phyloP scores from a whole-genome alignment of 257 asterid species.

The Pogostemon cablin region DNA sequence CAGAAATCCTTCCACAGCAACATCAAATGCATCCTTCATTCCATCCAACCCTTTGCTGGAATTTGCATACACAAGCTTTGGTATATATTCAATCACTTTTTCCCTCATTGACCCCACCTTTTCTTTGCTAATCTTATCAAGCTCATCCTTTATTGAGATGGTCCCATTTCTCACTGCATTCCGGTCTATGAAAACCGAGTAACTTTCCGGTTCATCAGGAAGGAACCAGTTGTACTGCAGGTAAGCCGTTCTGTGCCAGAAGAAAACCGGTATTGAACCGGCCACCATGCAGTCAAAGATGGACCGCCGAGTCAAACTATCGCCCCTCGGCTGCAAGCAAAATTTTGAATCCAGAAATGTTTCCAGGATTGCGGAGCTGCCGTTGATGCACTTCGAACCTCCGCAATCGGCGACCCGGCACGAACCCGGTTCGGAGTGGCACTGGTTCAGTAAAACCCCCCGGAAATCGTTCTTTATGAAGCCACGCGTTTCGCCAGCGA shows the following conservation, averaged over 20 bases:
- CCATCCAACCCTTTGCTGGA: slow-evolving; percentile 56
- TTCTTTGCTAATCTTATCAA: slow-evolving; percentile 47
- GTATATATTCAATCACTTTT: slow-evolving; percentile 60
- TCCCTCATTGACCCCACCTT: slow-evolving; percentile 61
- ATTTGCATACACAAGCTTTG: slow-evolving; percentile 59
- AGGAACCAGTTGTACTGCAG: slow-evolving; percentile 79
- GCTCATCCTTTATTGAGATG: slow-evolving; percentile 43
- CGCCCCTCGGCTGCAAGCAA: slow-evolving; percentile 91
- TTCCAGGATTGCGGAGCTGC: slow-evolving; percentile 59
- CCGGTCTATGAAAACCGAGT: slow-evolving; percentile 76
- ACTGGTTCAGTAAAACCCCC: slow-evolving; percentile 54
- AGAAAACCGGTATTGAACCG: slow-evolving; percentile 86
- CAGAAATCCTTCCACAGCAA: slow-evolving; percentile 73
- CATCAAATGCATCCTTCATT: slow-evolving; percentile 73
- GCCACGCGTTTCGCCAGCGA: slow-evolving; percentile 77
- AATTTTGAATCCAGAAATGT: slow-evolving; percentile 73
- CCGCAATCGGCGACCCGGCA: slow-evolving; percentile 80
- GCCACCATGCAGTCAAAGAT: slow-evolving; percentile 92
- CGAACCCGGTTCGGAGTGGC: slow-evolving; percentile 48
- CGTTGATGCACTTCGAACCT: slow-evolving; percentile 62
- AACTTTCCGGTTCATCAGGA: slow-evolving; percentile 66
- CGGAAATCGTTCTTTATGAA: slow-evolving; percentile 63
- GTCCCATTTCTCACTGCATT: slow-evolving; percentile 63
- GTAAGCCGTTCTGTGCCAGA: slow-evolving; percentile 79
- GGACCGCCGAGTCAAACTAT: slow-evolving; percentile 76